These are phyloP conservation scores for Naegleria lovaniensis DNA, from an alignment of 208 protist genomes.

Conservation along the genomic window DNA sequence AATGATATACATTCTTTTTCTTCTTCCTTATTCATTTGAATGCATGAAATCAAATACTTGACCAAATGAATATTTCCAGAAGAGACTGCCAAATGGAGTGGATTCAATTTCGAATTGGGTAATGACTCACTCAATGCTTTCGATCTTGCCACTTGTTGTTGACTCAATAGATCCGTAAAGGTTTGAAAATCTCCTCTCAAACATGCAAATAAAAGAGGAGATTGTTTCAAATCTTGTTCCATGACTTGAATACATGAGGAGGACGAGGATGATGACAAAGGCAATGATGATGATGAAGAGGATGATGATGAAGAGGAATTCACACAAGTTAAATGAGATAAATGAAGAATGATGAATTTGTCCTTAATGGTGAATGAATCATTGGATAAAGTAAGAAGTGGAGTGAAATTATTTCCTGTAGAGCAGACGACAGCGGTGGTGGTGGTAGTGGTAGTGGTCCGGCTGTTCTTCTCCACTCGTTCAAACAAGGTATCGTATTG, in stretches of 20 bases:
- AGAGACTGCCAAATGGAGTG: not conserved
- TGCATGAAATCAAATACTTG: not conserved
- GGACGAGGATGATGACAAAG: too few relatives aligned
- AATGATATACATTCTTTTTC: not conserved
- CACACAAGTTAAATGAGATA: not conserved
- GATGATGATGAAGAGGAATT: too few relatives aligned
- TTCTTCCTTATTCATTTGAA: not conserved
- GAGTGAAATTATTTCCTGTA: too few relatives aligned
- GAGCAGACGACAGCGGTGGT: too few relatives aligned
- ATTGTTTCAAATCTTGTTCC: not conserved
- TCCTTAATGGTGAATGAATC: not conserved
- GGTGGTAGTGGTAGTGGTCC: too few relatives aligned
- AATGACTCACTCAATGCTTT: not conserved
- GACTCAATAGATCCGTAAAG: not conserved
- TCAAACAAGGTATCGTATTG: not conserved
- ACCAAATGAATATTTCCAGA: not conserved
- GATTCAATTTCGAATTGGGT: not conserved
- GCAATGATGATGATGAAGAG: too few relatives aligned
- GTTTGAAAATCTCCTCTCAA: not conserved
- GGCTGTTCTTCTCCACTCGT: not conserved
- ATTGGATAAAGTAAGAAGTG: too few relatives aligned
- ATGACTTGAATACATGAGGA: not conserved
- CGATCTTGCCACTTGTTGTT: not conserved
- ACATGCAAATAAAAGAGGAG: not conserved
- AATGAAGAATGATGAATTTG: not conserved